A percentile compares a stretch with the other conserved stretches of the same genome.
phyloP scores from a whole-genome alignment of 2,329 filamentous ascomycete species.

The Passalora sequoiae region DNA sequence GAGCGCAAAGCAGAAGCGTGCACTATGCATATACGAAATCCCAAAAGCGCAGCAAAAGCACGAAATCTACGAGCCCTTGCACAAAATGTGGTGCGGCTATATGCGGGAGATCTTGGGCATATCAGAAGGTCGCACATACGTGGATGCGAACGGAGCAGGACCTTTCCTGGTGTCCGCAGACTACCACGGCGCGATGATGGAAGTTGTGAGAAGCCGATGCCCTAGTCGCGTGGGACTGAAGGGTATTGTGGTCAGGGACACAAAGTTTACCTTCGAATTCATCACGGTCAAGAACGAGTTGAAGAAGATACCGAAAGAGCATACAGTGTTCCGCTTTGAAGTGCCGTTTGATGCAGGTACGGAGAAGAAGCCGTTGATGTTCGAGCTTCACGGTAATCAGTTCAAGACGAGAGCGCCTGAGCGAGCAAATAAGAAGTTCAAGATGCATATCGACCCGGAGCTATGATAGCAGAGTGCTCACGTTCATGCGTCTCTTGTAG shows the following conservation, averaged over 20 bases:
- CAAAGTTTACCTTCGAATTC: constrained; percentile 79
- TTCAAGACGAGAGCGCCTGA: constrained; percentile 79
- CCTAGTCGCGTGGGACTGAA: constrained; percentile 73
- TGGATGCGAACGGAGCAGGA: constrained; percentile 57
- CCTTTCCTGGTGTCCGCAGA: constrained; percentile 78
- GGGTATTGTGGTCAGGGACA: constrained; percentile 86
- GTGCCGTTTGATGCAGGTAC: constrained; percentile 51
- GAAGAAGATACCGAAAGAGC: constrained; percentile 83
- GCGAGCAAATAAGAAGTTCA: constrained; percentile 86
- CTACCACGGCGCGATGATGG: constrained; percentile 78
- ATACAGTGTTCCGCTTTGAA: constrained; percentile 74
- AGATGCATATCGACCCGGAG: constrained; percentile 70
- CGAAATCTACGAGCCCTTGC: constrained; percentile 68
- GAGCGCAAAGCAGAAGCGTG: constrained; percentile 71
- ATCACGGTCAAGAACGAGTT: constrained; percentile 66
- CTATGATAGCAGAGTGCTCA: constrained; percentile 61
- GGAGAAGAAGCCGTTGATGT: constrained; percentile 53
- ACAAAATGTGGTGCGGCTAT: constrained; percentile 77
- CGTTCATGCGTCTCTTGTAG: too few species aligned
- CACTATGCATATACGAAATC: constrained; percentile 67
- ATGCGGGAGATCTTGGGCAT: constrained; percentile 72
- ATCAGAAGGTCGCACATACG: constrained; percentile 38
- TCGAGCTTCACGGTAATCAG: constrained; percentile 83
- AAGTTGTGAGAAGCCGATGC: constrained; percentile 78
- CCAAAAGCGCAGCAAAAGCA: constrained; percentile 66